A percentile compares a stretch with the other conserved stretches of the same genome.
Evolutionary conservation across 2,329 filamentous ascomycete genomes (phyloP).

Genomic region (Sphaerostilbella broomeana): DNA sequence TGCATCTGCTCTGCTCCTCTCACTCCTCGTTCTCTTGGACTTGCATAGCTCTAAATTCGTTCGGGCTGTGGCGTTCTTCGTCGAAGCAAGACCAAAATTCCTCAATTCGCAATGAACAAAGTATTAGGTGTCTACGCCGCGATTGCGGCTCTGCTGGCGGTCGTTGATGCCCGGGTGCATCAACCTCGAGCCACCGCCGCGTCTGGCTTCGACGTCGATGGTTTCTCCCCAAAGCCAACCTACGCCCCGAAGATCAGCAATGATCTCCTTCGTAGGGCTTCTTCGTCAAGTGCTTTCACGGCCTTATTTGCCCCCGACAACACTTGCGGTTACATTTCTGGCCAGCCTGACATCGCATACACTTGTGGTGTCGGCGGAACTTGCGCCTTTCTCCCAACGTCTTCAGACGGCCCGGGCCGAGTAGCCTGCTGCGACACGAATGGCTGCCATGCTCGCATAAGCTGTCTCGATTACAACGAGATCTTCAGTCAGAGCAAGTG

Average conservation of each 20-base stretch:
- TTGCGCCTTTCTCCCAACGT: constrained; percentile 38
- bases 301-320: constrained; percentile 43
- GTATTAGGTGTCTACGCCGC: constrained; percentile 15
- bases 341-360: constrained; percentile 32
- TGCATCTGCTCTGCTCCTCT: constrained; percentile 2
- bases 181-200: constrained; percentile 30
- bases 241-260: constrained; percentile 26
- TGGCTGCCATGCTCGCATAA: constrained; percentile 29
- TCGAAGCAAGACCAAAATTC: neutral
- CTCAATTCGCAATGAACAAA: constrained; percentile 20
- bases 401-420: constrained; percentile 26
- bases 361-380: constrained; percentile 30
- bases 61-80: constrained; percentile 1
- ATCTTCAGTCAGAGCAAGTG: constrained; percentile 32
- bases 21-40: constrained; percentile 7
- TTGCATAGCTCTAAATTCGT: neutral
- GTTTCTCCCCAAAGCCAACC: constrained; percentile 36
- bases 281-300: constrained; percentile 16
- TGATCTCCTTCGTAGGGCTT: constrained; percentile 24
- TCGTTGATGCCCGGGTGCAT: constrained; percentile 26
- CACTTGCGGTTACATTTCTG: constrained; percentile 44
- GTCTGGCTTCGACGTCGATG: constrained; percentile 28
- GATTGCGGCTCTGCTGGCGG: constrained; percentile 23
- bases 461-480: constrained; percentile 34
- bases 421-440: constrained; percentile 36